Evolutionary conservation across 345 rosid species (phyloP).

Genomic region (Corchorus capsularis): DNA sequence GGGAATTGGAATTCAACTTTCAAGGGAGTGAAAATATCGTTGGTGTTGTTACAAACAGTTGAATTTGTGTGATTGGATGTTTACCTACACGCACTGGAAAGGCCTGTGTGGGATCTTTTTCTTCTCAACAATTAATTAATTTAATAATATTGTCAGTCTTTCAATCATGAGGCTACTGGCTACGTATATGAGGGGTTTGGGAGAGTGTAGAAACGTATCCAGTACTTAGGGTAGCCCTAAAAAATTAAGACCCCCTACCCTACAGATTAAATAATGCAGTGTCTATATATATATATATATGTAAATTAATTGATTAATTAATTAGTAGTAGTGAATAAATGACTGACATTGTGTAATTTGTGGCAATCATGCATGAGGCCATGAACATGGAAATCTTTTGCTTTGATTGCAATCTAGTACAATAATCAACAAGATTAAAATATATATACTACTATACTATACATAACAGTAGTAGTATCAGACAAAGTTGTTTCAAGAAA

Average conservation of each 20-base stretch:
- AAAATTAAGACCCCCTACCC: conserved; percentile 7
- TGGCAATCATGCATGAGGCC: conserved; percentile 16
- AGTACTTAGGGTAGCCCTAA: not conserved
- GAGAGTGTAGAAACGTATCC: not conserved
- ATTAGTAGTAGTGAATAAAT: not conserved
- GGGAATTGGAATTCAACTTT: too few relatives aligned
- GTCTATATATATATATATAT: not conserved
- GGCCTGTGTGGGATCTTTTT: not conserved
- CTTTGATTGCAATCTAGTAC: conserved; percentile 3
- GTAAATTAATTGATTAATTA: not conserved
- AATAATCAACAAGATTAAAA: not conserved
- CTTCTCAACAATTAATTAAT: not conserved
- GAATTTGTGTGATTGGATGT: conserved; percentile 4
- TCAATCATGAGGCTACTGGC: conserved; percentile 47
- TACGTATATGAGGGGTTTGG: conserved; percentile 15
- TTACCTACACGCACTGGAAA: not conserved
- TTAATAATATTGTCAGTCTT: conserved; percentile 28
- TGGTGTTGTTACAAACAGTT: too few relatives aligned
- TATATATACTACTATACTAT: too few relatives aligned
- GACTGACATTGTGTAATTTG: conserved; percentile 1
- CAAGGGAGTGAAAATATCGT: too few relatives aligned
- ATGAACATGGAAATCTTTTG: not conserved
- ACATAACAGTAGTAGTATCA: not conserved
- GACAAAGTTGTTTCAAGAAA: not conserved
- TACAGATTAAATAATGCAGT: not conserved